Evolutionary conservation across 2,329 filamentous ascomycete species (phyloP).

Genomic region (Aspergillus sp.): DNA sequence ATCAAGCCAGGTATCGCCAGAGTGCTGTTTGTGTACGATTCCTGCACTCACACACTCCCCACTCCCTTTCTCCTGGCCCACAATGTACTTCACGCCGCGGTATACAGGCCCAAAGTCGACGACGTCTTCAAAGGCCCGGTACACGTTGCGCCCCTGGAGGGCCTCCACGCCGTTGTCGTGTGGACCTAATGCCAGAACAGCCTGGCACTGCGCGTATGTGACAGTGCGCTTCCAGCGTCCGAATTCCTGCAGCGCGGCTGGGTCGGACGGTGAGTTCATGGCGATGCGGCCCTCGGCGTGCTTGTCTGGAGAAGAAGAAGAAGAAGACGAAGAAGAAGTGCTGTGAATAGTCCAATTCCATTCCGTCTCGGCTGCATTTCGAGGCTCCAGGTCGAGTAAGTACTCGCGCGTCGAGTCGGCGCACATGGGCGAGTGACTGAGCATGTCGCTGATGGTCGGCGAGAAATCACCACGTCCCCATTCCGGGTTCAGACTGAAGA

Average conservation of each 20-base stretch:
- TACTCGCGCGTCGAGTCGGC: slow-evolving; percentile 27
- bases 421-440: slow-evolving; percentile 33
- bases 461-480: slow-evolving; percentile 9
- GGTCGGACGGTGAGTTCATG: slow-evolving; percentile 22
- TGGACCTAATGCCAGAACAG: no score
- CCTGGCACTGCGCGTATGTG: background rate
- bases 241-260: slow-evolving; percentile 23
- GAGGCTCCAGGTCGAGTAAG: slow-evolving; percentile 26
- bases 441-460: slow-evolving; percentile 30
- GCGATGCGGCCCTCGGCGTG: slow-evolving; percentile 26
- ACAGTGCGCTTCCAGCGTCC: slow-evolving; percentile 33
- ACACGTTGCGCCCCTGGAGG: slow-evolving; percentile 17
- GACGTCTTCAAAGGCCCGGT: slow-evolving; percentile 12
- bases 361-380: background rate
- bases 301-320: background rate
- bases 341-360: slow-evolving; percentile 33
- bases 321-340: background rate
- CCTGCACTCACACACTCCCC: background rate
- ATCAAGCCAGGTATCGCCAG: background rate
- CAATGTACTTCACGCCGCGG: background rate
- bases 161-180: slow-evolving; percentile 16
- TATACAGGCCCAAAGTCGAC: slow-evolving; percentile 14
- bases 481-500: slow-evolving; percentile 32
- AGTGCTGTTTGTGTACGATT: background rate
- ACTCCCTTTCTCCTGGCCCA: background rate